Evolutionary conservation across 352 stramenopile species (phyloP).

Genomic region (Phytophthora boehmeriae): DNA sequence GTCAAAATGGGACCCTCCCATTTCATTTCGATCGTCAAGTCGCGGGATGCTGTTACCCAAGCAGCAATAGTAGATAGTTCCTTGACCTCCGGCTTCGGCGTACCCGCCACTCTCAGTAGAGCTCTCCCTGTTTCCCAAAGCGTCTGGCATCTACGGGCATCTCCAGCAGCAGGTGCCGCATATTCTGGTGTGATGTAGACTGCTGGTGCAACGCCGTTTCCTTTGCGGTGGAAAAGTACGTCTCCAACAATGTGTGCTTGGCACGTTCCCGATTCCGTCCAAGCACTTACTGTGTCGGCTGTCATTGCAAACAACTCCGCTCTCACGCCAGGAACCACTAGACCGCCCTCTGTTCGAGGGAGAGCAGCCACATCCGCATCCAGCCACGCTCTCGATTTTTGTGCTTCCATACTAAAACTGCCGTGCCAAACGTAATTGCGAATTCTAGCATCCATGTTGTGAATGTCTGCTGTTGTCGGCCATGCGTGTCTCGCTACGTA

Average conservation of each 20-base stretch:
- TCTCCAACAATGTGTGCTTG: background rate
- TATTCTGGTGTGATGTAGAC: background rate
- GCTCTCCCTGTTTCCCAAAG: background rate
- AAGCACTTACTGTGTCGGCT: background rate
- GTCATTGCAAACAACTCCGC: constrained; percentile 2
- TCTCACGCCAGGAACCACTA: background rate
- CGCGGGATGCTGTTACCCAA: background rate
- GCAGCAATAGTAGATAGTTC: background rate
- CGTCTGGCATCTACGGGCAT: background rate
- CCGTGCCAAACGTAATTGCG: constrained; percentile 6
- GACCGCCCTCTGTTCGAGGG: background rate
- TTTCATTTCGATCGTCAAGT: background rate
- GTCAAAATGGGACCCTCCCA: too few species aligned
- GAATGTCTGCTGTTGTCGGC: background rate
- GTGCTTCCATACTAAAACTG: background rate
- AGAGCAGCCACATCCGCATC: constrained; percentile 1
- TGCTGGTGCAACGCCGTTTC: background rate
- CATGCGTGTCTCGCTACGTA: constrained; percentile 1
- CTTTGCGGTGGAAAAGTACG: too few species aligned
- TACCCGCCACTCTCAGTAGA: background rate
- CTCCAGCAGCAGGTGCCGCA: background rate
- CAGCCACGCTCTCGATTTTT: background rate
- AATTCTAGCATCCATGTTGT: background rate
- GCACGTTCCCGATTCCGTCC: background rate
- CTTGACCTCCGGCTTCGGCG: too few species aligned